A percentile compares a stretch with the other conserved stretches of the same genome.
Conservation (phyloP, 2,329 filamentous ascomycete genomes). For the Thyridium curvatum region DNA sequence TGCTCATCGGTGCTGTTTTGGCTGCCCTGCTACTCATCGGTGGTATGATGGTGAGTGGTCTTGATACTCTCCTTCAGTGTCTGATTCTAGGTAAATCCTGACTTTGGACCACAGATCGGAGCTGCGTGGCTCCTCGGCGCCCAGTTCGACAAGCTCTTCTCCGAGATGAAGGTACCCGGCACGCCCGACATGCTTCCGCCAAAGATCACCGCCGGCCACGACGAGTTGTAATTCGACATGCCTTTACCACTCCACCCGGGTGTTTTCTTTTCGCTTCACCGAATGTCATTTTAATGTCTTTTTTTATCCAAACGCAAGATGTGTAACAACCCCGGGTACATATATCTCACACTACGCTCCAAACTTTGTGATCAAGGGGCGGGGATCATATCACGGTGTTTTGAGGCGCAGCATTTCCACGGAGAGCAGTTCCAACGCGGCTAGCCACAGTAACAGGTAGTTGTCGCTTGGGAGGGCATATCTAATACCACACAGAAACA, state of each 20-base stretch:
- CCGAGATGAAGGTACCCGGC: slow-evolving; percentile 35
- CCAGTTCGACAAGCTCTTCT: slow-evolving; percentile 66
- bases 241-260: too few relatives aligned
- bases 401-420: too few relatives aligned
- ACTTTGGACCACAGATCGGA: slow-evolving; percentile 52
- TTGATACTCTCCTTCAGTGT: not conserved
- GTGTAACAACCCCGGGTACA: too few relatives aligned
- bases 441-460: too few relatives aligned
- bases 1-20: slow-evolving; percentile 62
- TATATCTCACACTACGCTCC: too few relatives aligned
- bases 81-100: not conserved
- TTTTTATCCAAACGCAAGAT: too few relatives aligned
- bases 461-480: too few relatives aligned
- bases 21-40: slow-evolving; percentile 66
- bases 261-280: too few relatives aligned
- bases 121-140: slow-evolving; percentile 76
- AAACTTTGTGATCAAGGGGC: too few relatives aligned
- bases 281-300: too few relatives aligned
- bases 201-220: slow-evolving; percentile 12
- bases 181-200: not conserved
- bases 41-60: slow-evolving; percentile 65
- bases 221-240: slow-evolving; percentile 24
- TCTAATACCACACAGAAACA: slow-evolving; percentile 9
- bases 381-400: slow-evolving; percentile 1
- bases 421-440: too few relatives aligned